phyloP scores from a whole-genome alignment of 345 rosid genomes.

The Raphanus sativus region DNA sequence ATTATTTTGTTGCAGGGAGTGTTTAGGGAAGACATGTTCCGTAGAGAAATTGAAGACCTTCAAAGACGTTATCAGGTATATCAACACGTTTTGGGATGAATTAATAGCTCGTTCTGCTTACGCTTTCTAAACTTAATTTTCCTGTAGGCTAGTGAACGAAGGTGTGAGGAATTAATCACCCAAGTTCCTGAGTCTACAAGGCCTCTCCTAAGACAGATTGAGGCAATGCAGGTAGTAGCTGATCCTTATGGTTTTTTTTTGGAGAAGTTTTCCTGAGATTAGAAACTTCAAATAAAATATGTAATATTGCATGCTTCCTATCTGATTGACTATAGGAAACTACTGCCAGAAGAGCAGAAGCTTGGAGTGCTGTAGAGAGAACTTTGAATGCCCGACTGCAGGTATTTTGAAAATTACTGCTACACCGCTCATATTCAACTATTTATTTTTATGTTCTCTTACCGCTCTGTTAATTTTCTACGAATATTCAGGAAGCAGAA shows the following conservation, averaged over 20 bases:
- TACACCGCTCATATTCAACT: conserved; percentile 5
- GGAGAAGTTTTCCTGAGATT: conserved; percentile 12
- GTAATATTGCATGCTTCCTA: conserved; percentile 20
- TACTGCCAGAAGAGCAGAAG: conserved; percentile 84
- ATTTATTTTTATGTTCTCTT: neutral
- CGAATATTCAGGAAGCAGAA: conserved; percentile 78
- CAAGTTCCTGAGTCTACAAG: conserved; percentile 99
- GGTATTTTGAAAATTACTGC: conserved; percentile 48
- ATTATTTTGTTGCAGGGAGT: conserved; percentile 53
- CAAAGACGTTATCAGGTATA: conserved; percentile 89
- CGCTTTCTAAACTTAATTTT: conserved; percentile 21
- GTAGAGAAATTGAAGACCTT: conserved; percentile 81
- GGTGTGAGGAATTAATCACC: conserved; percentile 94
- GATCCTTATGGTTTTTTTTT: conserved; percentile 12
- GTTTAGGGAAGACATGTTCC: conserved; percentile 78
- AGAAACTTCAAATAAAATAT: neutral
- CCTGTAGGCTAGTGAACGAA: conserved; percentile 91
- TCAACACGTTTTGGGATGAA: conserved; percentile 11
- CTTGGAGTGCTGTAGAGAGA: conserved; percentile 98
- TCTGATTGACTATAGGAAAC: conserved; percentile 64
- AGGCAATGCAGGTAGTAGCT: conserved; percentile 85
- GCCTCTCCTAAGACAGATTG: conserved; percentile 96
- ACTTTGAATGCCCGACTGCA: conserved; percentile 82
- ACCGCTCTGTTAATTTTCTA: conserved; percentile 14
- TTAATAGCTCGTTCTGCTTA: conserved; percentile 11